Evolutionary conservation across 148 eudicot genomes (phyloP).

Genomic region (Vaccinium vitisidaea): DNA sequence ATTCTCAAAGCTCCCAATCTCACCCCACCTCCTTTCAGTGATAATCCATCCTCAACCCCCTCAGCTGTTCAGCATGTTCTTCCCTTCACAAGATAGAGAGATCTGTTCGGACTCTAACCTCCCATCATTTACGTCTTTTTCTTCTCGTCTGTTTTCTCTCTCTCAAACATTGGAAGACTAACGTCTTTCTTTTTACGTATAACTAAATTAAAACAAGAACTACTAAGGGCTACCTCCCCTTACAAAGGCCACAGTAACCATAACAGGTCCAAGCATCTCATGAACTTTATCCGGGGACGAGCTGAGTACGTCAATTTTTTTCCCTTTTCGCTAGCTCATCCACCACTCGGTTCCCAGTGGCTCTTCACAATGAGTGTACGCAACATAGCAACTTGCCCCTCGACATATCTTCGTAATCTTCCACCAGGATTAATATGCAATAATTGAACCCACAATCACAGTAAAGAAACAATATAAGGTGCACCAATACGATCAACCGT

Average conservation of each 20-base stretch:
- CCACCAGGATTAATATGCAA: background rate
- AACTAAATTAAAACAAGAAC: too few species aligned
- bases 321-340: background rate
- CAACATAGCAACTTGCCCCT: background rate
- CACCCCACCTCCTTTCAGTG: too few species aligned
- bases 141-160: too few species aligned
- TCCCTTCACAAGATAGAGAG: too few species aligned
- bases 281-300: background rate
- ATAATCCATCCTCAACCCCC: too few species aligned
- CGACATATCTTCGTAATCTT: background rate
- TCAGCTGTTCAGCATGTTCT: too few species aligned
- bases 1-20: too few species aligned
- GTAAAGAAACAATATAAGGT: background rate
- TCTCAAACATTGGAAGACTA: too few species aligned
- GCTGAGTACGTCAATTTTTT: background rate
- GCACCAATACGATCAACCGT: background rate
- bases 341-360: too few species aligned
- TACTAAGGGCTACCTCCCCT: background rate
- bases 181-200: too few species aligned
- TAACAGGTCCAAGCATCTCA: background rate
- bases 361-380: background rate
- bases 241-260: background rate
- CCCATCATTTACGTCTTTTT: too few species aligned
- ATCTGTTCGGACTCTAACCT: too few species aligned
- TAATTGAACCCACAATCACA: background rate